Percentiles rank a stretch among this genome's conserved stretches.
These are phyloP conservation scores for Drechslerella coelobrocha DNA, from an alignment of 2,329 filamentous ascomycete genomes.

Conservation along the genomic window DNA sequence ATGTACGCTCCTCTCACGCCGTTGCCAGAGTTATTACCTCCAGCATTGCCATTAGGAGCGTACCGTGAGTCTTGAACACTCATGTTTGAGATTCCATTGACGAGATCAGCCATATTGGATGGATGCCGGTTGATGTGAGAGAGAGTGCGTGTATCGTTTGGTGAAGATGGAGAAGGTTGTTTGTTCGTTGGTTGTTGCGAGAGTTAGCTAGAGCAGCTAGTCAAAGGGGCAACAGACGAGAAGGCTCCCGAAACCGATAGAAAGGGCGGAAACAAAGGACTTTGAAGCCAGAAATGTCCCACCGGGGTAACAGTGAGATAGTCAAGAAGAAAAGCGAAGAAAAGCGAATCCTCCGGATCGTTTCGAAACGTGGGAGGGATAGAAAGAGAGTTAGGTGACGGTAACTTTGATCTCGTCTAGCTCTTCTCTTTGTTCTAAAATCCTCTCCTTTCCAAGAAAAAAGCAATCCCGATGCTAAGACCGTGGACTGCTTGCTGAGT, in stretches of 20 bases:
- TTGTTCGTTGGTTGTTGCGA: conserved; percentile 14
- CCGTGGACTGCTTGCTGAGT: conserved; percentile 14
- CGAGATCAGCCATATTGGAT: conserved; percentile 77
- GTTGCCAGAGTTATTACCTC: conserved; percentile 56
- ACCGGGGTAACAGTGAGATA: conserved; percentile 31
- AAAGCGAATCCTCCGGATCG: background rate
- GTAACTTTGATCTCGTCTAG: conserved; percentile 49
- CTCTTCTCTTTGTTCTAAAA: conserved; percentile 12
- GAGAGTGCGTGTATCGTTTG: background rate
- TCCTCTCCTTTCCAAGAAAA: conserved; percentile 5
- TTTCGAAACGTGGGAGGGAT: background rate
- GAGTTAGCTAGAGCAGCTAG: background rate
- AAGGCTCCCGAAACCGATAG: conserved; percentile 29
- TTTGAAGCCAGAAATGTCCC: conserved; percentile 23
- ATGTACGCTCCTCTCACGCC: conserved; percentile 70
- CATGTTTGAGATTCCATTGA: conserved; percentile 77
- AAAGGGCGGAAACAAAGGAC: conserved; percentile 20
- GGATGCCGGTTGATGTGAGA: background rate
- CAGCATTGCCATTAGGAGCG: conserved; percentile 30
- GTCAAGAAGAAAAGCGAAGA: conserved; percentile 9
- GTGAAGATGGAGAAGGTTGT: background rate
- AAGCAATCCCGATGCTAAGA: conserved; percentile 34
- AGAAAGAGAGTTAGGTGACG: conserved; percentile 20
- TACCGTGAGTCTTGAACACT: conserved; percentile 62
- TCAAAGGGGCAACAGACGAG: conserved; percentile 20